phyloP scores from a whole-genome alignment of 2,329 filamentous ascomycete genomes.

The Fusarium albidum region DNA sequence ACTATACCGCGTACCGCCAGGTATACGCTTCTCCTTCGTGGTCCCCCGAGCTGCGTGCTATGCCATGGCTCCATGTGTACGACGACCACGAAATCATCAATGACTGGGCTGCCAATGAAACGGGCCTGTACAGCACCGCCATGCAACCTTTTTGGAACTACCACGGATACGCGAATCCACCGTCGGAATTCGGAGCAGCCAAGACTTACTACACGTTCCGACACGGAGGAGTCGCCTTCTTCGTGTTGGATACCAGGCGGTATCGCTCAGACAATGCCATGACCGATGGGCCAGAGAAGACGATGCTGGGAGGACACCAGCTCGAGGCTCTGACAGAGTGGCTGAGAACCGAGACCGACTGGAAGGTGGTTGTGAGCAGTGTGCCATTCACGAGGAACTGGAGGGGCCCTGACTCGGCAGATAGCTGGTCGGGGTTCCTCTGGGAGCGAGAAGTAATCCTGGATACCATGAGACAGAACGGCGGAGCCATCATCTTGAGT shows the following conservation, averaged over 20 bases:
- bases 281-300: not conserved
- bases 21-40: not conserved
- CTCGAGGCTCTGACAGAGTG: not conserved
- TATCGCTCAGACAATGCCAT: not conserved
- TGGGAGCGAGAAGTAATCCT: not conserved
- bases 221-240: not conserved
- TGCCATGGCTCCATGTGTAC: conserved; percentile 6
- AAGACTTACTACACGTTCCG: not conserved
- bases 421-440: not conserved
- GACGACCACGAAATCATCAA: conserved; percentile 8
- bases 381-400: not conserved
- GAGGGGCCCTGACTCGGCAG: not conserved
- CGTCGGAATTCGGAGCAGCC: not conserved
- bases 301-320: not conserved
- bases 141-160: not conserved
- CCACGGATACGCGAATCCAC: not conserved
- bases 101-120: conserved; percentile 2
- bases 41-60: not conserved
- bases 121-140: not conserved
- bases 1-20: not conserved
- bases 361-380: not conserved
- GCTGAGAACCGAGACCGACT: not conserved
- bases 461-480: not conserved
- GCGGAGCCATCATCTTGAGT: not conserved
- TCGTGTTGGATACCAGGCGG: not conserved